Base-by-base conservation (phyloP, 148 eudicot species). In the Silene uniflora region DNA sequence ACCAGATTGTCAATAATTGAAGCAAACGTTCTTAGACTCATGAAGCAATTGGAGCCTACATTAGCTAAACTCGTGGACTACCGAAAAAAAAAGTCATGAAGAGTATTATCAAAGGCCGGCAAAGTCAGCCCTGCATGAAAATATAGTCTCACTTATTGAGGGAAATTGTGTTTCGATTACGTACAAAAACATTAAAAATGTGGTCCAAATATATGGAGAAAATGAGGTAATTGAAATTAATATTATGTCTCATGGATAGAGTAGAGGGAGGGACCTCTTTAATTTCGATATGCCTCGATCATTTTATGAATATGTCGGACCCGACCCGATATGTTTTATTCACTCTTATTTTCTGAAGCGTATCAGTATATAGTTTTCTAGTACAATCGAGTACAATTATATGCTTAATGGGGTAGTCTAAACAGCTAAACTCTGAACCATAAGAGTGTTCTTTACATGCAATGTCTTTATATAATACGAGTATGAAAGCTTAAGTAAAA, bases 21-120 rank as follows among this genome's bases (percentile, higher is more conserved):
- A n/a, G 5, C 17, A 55, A 55, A 55, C n/a, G n/a, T n/a, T n/a
- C n/a, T n/a, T n/a, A n/a, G n/a, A n/a, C n/a, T n/a, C n/a, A n/a
- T n/a, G n/a, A n/a, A 29, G 32, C 4, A 29, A 29, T 29, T 29
- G 32, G 11, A 19, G 56, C 72, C 72, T 68, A 68, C 72, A 29
- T 7, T 76, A 58, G 72, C 29, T 10, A 19, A 58, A 52, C 16
- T 21, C 11, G 52, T 67, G 66, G 61, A 76, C 55, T 16, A 6
- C 12, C 24, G 79, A 77, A 77, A 77, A 69, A 0, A 76, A 77
- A n/a, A n/a, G n/a, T n/a, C n/a, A n/a, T n/a, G n/a, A n/a, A n/a
- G n/a, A n/a, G n/a, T n/a, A n/a, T n/a, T n/a, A n/a, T n/a, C 69
- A 60, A 23, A 42, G 22, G 19, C 67, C 47, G 55, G 29, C 79